A percentile compares a stretch with the other conserved stretches of the same genome.
Conservation (phyloP, 441 rosid genomes). For the Populus tomentosa region DNA sequence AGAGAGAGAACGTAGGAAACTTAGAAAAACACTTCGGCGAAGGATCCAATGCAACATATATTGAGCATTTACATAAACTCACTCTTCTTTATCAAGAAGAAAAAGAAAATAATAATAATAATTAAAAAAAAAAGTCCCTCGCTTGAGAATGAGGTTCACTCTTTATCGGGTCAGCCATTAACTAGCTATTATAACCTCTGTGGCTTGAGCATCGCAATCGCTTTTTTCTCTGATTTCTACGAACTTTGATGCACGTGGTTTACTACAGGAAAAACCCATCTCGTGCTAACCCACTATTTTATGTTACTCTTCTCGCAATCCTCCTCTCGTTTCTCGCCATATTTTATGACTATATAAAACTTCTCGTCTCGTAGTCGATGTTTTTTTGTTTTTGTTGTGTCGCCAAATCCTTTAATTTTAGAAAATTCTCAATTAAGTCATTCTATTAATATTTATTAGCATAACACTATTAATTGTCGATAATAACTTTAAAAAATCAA, state of each 20-base stretch:
- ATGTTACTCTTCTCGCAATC: neutral
- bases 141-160: conserved; percentile 4
- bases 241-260: conserved; percentile 43
- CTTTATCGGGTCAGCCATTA: conserved; percentile 1
- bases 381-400: no score
- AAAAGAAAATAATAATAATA: no score
- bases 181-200: conserved; percentile 1
- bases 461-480: no score
- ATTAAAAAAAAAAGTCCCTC: conserved; percentile 7
- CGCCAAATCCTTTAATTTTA: no score
- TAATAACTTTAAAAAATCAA: no score
- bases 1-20: conserved; percentile 9
- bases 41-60: conserved; percentile 73
- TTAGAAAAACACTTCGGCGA: conserved; percentile 48
- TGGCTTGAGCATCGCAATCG: conserved; percentile 10
- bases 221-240: conserved; percentile 26
- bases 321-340: conserved; percentile 1
- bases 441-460: no score
- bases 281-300: conserved; percentile 12
- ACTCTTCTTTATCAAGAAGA: conserved; percentile 6
- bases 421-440: no score
- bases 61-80: conserved; percentile 16
- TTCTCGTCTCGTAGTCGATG: neutral
- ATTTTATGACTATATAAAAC: neutral
- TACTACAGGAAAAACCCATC: conserved; percentile 16